Evolutionary conservation across 345 rosid genomes (phyloP).

Genomic region (Rhizophora mangle): DNA sequence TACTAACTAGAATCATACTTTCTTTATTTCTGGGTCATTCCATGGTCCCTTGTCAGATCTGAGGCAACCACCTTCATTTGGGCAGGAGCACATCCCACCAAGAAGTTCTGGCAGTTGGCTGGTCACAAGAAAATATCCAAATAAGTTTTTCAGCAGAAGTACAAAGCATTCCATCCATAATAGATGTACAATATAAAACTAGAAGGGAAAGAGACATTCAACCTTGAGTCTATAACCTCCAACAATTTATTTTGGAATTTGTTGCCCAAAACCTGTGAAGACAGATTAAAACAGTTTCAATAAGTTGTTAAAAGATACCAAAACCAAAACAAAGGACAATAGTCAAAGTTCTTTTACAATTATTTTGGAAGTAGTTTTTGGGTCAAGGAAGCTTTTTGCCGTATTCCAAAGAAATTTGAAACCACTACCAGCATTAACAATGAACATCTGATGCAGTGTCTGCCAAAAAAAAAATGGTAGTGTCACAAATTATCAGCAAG

Average conservation of each 20-base stretch:
- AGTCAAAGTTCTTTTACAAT: conserved; percentile 42
- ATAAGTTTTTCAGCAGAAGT: conserved; percentile 11
- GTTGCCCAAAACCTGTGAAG: conserved; percentile 72
- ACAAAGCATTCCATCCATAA: conserved; percentile 2
- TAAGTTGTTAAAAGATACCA: conserved; percentile 20
- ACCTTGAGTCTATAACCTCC: conserved; percentile 85
- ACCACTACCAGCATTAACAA: conserved; percentile 83
- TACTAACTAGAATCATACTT: conserved; percentile 45
- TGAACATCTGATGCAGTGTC: conserved; percentile 94
- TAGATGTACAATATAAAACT: neutral
- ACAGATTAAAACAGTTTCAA: conserved; percentile 23
- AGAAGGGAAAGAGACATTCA: conserved; percentile 19
- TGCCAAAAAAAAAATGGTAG: conserved; percentile 27
- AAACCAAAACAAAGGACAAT: conserved; percentile 5
- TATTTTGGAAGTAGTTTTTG: conserved; percentile 84
- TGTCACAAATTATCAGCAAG: conserved; percentile 14
- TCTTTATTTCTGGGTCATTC: conserved; percentile 81
- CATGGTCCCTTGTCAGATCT: conserved; percentile 87
- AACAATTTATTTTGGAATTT: conserved; percentile 65
- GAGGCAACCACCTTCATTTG: conserved; percentile 77
- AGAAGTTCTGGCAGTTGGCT: conserved; percentile 97
- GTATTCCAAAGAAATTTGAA: conserved; percentile 90
- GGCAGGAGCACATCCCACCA: conserved; percentile 85
- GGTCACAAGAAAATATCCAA: conserved; percentile 25
- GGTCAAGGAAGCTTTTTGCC: conserved; percentile 83